These are phyloP conservation scores for Chlorella sp. DNA, from an alignment of 139 green algal species.

Conservation along the genomic window DNA sequence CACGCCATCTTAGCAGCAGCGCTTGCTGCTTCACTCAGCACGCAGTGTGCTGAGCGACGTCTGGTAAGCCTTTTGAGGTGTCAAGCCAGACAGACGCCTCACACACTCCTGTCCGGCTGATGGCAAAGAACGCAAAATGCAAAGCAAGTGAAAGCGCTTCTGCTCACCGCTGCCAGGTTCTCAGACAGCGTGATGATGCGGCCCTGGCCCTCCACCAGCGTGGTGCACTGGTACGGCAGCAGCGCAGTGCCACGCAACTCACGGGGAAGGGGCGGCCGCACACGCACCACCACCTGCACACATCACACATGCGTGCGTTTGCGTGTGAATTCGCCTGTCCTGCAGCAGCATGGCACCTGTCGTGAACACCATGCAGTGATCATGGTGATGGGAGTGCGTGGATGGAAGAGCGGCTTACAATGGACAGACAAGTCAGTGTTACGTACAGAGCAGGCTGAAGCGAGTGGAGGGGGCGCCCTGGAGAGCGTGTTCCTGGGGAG, in stretches of 20 bases:
- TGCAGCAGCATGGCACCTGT: neutral
- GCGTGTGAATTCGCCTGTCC: neutral
- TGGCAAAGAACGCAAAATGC: no score
- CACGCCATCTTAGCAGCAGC: neutral
- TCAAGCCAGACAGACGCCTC: neutral
- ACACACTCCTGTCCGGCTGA: slow-evolving; percentile 6
- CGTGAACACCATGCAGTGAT: no score
- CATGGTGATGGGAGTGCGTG: no score
- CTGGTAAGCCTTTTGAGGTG: neutral
- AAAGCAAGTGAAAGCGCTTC: no score
- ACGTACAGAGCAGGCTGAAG: no score
- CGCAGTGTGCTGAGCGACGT: neutral
- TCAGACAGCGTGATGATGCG: slow-evolving; percentile 72
- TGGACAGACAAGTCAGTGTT: no score
- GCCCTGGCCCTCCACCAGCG: slow-evolving; percentile 48
- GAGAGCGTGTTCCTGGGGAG: no score
- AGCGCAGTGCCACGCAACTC: slow-evolving; percentile 50
- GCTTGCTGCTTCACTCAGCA: neutral
- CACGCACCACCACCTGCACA: slow-evolving; percentile 77
- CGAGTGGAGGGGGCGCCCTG: no score
- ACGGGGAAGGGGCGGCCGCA: slow-evolving; percentile 72
- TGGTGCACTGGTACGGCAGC: slow-evolving; percentile 58
- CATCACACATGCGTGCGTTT: neutral
- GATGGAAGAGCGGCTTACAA: no score
- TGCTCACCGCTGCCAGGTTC: slow-evolving; percentile 59